A percentile compares a stretch with the other conserved stretches of the same genome.
phyloP scores from a whole-genome alignment of 2,329 filamentous ascomycete genomes.

The Blastomyces percursus region DNA sequence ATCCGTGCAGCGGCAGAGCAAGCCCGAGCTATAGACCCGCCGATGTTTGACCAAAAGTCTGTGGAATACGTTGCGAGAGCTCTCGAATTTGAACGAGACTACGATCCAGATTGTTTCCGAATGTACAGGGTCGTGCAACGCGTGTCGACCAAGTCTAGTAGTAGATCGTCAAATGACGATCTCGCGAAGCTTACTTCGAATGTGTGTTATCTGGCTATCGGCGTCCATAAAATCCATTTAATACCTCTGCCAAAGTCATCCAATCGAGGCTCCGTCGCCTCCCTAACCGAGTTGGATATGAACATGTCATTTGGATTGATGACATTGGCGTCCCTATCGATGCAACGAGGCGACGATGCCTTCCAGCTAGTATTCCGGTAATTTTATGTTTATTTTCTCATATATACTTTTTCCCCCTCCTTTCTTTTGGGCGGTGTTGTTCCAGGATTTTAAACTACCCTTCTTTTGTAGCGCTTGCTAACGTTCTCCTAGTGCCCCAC shows the following conservation, averaged over 20 bases:
- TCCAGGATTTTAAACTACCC: background rate
- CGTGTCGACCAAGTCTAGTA: slow-evolving; percentile 44
- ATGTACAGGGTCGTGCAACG: slow-evolving; percentile 60
- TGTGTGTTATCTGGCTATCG: slow-evolving; percentile 58
- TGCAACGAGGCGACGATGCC: slow-evolving; percentile 53
- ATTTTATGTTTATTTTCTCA: slow-evolving; percentile 8
- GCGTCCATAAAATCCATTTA: slow-evolving; percentile 58
- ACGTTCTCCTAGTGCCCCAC: slow-evolving; percentile 36
- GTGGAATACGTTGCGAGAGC: slow-evolving; percentile 52
- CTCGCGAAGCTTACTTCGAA: slow-evolving; percentile 53
- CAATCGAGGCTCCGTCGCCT: slow-evolving; percentile 45
- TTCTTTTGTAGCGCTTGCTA: background rate
- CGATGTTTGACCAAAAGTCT: slow-evolving; percentile 47
- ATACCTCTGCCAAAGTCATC: slow-evolving; percentile 49
- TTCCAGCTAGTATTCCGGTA: slow-evolving; percentile 55
- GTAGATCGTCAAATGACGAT: slow-evolving; percentile 54
- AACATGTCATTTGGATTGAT: slow-evolving; percentile 49
- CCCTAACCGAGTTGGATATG: slow-evolving; percentile 40
- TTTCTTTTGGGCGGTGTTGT: background rate
- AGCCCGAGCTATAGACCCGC: slow-evolving; percentile 41
- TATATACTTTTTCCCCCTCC: background rate
- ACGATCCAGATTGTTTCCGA: slow-evolving; percentile 55
- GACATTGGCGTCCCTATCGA: slow-evolving; percentile 48
- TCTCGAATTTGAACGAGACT: slow-evolving; percentile 56
- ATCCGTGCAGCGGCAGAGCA: slow-evolving; percentile 51